These are phyloP conservation scores for Spinacia oleracea DNA, from an alignment of 179 eudicot species.

Conservation along the genomic window DNA sequence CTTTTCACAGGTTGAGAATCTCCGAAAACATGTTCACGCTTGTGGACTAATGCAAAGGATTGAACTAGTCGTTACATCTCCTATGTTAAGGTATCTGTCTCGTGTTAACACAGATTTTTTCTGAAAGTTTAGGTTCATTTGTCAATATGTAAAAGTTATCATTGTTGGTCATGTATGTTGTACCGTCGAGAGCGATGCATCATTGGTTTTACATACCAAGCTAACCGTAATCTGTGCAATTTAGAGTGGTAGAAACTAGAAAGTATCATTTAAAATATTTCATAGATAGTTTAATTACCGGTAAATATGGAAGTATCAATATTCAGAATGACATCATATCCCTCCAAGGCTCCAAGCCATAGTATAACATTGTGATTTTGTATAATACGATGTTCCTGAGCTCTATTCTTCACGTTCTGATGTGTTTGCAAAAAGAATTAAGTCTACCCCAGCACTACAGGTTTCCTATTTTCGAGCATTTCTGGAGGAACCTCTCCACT, in stretches of 20 bases:
- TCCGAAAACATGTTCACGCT: constrained; percentile 26
- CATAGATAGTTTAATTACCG: no score
- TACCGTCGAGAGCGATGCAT: neutral
- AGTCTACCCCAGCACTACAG: neutral
- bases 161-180: neutral
- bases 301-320: neutral
- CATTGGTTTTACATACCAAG: neutral
- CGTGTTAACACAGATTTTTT: neutral
- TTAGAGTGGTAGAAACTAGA: neutral
- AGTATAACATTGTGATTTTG: neutral
- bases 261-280: neutral
- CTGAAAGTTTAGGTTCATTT: neutral
- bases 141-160: neutral
- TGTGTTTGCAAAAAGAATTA: neutral
- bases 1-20: constrained; percentile 20
- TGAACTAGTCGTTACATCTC: constrained; percentile 33
- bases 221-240: neutral
- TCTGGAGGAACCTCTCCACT: neutral
- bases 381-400: neutral
- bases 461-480: neutral
- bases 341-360: no score
- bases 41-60: constrained; percentile 26
- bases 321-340: neutral
- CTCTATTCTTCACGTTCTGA: neutral
- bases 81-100: constrained; percentile 25